These are phyloP conservation scores for Solanum paucissectum DNA, from an alignment of 257 asterid species.

Conservation along the genomic window DNA sequence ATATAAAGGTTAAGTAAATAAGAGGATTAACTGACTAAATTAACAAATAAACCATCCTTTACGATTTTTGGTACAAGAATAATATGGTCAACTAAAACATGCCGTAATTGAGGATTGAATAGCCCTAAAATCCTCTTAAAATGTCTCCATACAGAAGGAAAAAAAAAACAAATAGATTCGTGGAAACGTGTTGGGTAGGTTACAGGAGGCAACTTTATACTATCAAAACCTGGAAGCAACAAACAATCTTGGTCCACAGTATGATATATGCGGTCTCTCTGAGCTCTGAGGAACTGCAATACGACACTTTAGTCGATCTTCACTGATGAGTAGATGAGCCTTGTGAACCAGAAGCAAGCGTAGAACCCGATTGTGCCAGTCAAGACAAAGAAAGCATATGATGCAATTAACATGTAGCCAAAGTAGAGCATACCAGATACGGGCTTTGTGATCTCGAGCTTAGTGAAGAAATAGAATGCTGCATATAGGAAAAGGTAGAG, in stretches of 20 bases:
- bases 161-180: slow-evolving; percentile 8
- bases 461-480: slow-evolving; percentile 79
- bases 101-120: slow-evolving; percentile 7
- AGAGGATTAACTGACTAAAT: background rate
- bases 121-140: slow-evolving; percentile 15
- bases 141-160: slow-evolving; percentile 5
- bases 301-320: slow-evolving; percentile 51
- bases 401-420: slow-evolving; percentile 85
- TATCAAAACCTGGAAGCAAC: background rate
- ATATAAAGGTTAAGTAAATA: background rate
- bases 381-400: slow-evolving; percentile 74
- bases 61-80: background rate
- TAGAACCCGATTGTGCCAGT: slow-evolving; percentile 86
- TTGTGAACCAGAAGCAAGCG: slow-evolving; percentile 84
- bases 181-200: slow-evolving; percentile 1
- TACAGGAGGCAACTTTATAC: slow-evolving; percentile 7
- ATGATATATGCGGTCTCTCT: background rate
- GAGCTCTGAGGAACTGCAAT: background rate
- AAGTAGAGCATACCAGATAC: slow-evolving; percentile 72
- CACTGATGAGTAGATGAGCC: slow-evolving; percentile 86
- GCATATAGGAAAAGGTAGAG: slow-evolving; percentile 74
- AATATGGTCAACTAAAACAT: background rate
- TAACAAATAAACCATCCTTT: background rate
- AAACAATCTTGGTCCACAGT: background rate
- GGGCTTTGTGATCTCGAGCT: slow-evolving; percentile 74